These are phyloP conservation scores for Orbilia javanica DNA, from an alignment of 2,329 filamentous ascomycete genomes.

Conservation along the genomic window DNA sequence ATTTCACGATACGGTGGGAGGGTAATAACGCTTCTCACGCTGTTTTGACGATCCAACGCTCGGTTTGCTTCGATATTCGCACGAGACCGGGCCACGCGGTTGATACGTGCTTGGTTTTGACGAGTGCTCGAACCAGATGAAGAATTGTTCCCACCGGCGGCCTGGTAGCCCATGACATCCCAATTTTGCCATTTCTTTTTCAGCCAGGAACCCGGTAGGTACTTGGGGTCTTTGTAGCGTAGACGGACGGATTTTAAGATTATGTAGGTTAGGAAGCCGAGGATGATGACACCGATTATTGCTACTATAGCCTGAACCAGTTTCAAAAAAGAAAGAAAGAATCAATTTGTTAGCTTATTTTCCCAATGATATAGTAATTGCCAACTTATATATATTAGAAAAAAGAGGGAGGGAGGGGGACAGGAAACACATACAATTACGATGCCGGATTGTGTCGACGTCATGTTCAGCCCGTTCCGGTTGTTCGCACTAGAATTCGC, in stretches of 20 bases:
- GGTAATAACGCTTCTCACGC: constrained; percentile 92
- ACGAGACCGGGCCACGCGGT: constrained; percentile 48
- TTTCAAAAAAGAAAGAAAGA: no score
- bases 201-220: constrained; percentile 52
- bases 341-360: background rate
- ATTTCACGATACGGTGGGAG: constrained; percentile 82
- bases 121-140: background rate
- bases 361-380: no score
- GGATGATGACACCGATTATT: constrained; percentile 48
- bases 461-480: constrained; percentile 41
- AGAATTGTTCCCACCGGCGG: constrained; percentile 14
- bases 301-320: constrained; percentile 39
- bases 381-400: no score
- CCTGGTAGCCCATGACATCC: constrained; percentile 51
- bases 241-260: constrained; percentile 51
- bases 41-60: constrained; percentile 80
- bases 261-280: constrained; percentile 43
- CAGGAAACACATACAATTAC: constrained; percentile 54
- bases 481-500: constrained; percentile 1
- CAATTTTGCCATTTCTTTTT: constrained; percentile 59
- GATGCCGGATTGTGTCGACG: constrained; percentile 34
- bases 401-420: no score
- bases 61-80: constrained; percentile 55
- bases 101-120: constrained; percentile 49
- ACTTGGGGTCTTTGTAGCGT: constrained; percentile 57